A percentile compares a stretch with the other conserved stretches of the same genome.
phyloP scores from a whole-genome alignment of 2,329 filamentous ascomycete species.

The Cladosporium sp. region DNA sequence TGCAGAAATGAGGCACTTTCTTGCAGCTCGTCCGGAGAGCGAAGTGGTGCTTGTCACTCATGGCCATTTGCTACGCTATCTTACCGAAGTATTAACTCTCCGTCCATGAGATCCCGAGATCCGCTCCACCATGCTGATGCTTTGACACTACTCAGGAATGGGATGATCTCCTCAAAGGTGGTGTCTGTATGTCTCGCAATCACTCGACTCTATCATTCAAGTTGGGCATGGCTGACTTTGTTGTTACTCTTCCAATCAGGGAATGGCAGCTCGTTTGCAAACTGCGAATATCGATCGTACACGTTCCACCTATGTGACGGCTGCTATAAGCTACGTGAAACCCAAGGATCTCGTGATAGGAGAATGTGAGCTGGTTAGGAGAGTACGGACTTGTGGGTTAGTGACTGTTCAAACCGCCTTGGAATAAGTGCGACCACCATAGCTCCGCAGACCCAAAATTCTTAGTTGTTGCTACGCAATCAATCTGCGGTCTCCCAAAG shows the following conservation, averaged over 20 bases:
- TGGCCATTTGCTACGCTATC: not conserved
- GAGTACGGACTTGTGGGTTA: too few species aligned
- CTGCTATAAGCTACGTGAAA: not conserved
- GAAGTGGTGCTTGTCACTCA: not conserved
- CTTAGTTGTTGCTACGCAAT: too few species aligned
- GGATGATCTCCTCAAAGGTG: not conserved
- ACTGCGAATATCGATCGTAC: constrained; percentile 1
- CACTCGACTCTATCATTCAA: too few species aligned
- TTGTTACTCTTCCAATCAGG: too few species aligned
- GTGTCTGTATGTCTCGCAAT: not conserved
- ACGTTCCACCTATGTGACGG: not conserved
- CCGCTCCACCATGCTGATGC: not conserved
- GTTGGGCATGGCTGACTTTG: too few species aligned
- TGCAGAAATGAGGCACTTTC: not conserved
- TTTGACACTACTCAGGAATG: not conserved
- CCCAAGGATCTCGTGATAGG: not conserved
- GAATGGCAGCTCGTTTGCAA: not conserved
- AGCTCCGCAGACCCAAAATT: too few species aligned
- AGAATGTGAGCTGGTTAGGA: too few species aligned
- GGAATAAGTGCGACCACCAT: too few species aligned
- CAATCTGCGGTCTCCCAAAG: too few species aligned
- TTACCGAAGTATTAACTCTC: constrained; percentile 1
- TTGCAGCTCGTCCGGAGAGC: not conserved
- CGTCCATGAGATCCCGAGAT: too few species aligned
- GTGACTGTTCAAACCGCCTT: too few species aligned